A percentile compares a stretch with the other conserved stretches of the same genome.
phyloP scores from a whole-genome alignment of 164 flowering plant species.

The Kingdonia uniflora region DNA sequence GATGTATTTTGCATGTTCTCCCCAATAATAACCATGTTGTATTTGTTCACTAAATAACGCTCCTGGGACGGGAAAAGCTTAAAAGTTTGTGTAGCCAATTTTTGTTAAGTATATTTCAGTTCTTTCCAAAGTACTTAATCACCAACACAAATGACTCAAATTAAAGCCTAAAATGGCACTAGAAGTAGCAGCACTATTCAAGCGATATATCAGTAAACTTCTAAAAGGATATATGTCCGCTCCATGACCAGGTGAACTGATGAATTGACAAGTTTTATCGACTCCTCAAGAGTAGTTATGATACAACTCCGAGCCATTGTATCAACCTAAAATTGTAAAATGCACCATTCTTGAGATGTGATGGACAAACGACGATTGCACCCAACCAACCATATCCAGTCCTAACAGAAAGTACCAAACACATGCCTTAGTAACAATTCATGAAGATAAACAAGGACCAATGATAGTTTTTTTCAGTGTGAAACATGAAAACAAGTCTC shows the following conservation, averaged over 20 bases:
- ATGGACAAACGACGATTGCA: conserved; percentile 81
- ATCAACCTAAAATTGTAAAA: conserved; percentile 81
- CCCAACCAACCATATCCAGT: conserved; percentile 98
- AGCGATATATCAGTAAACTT: not conserved
- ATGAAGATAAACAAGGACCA: not conserved
- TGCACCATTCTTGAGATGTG: conserved; percentile 85
- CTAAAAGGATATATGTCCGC: conserved; percentile 89
- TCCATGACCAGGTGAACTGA: no score
- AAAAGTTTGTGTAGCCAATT: no score
- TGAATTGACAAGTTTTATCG: conserved; percentile 64
- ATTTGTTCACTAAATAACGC: no score
- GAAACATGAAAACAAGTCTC: no score
- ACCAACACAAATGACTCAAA: not conserved
- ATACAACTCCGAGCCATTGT: conserved; percentile 90
- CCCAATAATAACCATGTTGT: no score
- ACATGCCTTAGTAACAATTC: not conserved
- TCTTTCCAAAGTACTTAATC: not conserved
- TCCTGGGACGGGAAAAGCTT: no score
- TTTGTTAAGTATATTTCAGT: conserved; percentile 31
- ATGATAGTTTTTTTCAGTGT: no score
- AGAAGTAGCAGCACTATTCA: not conserved
- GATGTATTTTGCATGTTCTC: no score
- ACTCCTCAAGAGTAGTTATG: conserved; percentile 85
- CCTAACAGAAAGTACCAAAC: conserved; percentile 30
- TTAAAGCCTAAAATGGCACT: not conserved